Conservation (phyloP, 192 early-diverging fungal genomes). For the Radiomyces spectabilis region DNA sequence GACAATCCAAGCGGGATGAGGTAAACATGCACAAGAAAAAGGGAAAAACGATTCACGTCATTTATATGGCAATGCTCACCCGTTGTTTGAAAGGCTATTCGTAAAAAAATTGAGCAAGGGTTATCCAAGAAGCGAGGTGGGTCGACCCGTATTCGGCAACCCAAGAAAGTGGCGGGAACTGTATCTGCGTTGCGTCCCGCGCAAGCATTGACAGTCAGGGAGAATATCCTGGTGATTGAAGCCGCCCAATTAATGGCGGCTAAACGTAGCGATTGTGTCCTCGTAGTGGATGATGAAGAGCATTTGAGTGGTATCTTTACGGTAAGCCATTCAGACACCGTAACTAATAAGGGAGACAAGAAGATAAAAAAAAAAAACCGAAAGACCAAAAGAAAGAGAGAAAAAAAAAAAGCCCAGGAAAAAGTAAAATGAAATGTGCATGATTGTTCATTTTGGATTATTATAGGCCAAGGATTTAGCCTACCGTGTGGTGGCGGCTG, state of each 20-base stretch:
- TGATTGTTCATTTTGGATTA: background rate
- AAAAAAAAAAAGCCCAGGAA: background rate
- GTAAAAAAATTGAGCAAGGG: slow-evolving; percentile 69
- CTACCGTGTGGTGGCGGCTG: slow-evolving; percentile 77
- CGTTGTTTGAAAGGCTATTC: slow-evolving; percentile 49
- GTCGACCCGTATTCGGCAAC: slow-evolving; percentile 25
- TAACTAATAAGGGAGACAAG: background rate
- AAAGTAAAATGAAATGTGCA: background rate
- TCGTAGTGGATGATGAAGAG: slow-evolving; percentile 86
- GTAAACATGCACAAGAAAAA: background rate
- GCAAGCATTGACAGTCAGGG: slow-evolving; percentile 64
- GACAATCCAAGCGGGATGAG: background rate
- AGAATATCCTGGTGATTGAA: slow-evolving; percentile 54
- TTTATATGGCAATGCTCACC: background rate
- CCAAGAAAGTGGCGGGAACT: slow-evolving; percentile 34
- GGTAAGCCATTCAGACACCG: background rate
- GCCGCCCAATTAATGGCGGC: slow-evolving; percentile 92
- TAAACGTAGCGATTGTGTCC: slow-evolving; percentile 88
- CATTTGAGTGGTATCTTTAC: slow-evolving; percentile 87
- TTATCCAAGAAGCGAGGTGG: slow-evolving; percentile 44
- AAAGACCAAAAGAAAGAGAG: background rate
- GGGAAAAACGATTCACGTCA: background rate
- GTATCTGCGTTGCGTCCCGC: slow-evolving; percentile 66
- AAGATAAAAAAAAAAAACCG: background rate
- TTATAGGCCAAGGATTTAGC: slow-evolving; percentile 74